Evolutionary conservation across 768 basidiomycete species (phyloP).

Genomic region (Rhizopogon vesiculosus): DNA sequence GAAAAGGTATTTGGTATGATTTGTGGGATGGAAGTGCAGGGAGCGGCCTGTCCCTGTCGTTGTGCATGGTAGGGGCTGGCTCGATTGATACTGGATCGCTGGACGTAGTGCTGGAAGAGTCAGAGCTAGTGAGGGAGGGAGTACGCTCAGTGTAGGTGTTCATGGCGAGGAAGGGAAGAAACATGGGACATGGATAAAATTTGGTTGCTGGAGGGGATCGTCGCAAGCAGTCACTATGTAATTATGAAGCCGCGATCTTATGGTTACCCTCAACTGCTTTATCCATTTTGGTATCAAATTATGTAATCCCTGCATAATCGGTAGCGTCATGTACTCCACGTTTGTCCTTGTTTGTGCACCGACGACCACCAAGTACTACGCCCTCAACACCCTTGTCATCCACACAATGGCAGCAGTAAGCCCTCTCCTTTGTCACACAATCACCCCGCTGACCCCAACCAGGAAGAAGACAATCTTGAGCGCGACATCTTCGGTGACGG

Average conservation of each 20-base stretch:
- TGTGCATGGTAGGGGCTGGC: not conserved
- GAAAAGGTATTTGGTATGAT: not conserved
- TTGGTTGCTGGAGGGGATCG: not conserved
- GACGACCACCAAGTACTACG: not conserved
- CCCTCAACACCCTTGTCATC: not conserved
- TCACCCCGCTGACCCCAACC: not conserved
- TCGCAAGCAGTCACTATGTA: not conserved
- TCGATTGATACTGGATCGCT: conserved; percentile 13
- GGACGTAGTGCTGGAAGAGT: conserved; percentile 13
- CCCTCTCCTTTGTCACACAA: no score
- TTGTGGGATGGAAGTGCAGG: conserved; percentile 12
- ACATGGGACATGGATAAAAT: conserved; percentile 3
- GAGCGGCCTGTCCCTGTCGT: conserved; percentile 11
- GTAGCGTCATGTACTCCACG: not conserved
- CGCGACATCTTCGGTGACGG: conserved; percentile 81
- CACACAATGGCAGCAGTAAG: conserved; percentile 9
- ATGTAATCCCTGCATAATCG: not conserved
- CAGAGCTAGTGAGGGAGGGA: conserved; percentile 24
- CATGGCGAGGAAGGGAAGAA: conserved; percentile 16
- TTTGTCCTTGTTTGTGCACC: not conserved
- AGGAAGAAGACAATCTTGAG: conserved; percentile 37
- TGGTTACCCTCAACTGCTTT: no score
- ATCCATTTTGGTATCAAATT: not conserved
- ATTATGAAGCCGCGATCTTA: no score
- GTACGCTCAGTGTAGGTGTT: conserved; percentile 18